These are phyloP conservation scores for Botryotinia calthae DNA, from an alignment of 2,329 filamentous ascomycete genomes.

Conservation along the genomic window DNA sequence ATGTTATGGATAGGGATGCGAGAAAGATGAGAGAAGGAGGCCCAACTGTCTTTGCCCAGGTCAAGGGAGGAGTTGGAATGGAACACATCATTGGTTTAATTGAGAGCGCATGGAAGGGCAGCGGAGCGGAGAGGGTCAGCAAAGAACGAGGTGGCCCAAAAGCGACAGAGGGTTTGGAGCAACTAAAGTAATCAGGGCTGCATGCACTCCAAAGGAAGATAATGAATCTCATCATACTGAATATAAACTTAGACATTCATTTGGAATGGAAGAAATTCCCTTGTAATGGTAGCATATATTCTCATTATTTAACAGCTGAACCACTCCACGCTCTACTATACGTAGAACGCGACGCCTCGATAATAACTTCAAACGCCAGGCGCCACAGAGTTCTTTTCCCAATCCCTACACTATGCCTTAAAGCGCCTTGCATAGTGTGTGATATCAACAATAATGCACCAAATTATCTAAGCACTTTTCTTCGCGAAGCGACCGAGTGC, in stretches of 20 bases:
- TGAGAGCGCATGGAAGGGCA: conserved; percentile 86
- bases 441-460: conserved; percentile 1
- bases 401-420: conserved; percentile 1
- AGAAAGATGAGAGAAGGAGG: conserved; percentile 94
- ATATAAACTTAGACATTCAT: not conserved
- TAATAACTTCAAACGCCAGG: conserved; percentile 15
- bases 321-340: not conserved
- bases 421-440: conserved; percentile 11
- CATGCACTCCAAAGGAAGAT: not conserved
- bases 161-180: conserved; percentile 55
- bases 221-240: not conserved
- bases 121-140: conserved; percentile 68
- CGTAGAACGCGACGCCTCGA: not conserved
- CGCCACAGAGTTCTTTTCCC: conserved; percentile 5
- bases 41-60: conserved; percentile 92
- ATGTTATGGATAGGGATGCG: conserved; percentile 92
- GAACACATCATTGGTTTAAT: conserved; percentile 86
- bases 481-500: conserved; percentile 81
- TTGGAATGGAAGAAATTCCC: not conserved
- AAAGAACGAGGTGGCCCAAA: conserved; percentile 55
- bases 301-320: not conserved
- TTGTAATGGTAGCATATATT: not conserved
- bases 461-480: conserved; percentile 47
- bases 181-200: conserved; percentile 37
- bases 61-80: conserved; percentile 87